Evolutionary conservation across 2,329 filamentous ascomycete species (phyloP).

Genomic region (Paraphoma sp.): DNA sequence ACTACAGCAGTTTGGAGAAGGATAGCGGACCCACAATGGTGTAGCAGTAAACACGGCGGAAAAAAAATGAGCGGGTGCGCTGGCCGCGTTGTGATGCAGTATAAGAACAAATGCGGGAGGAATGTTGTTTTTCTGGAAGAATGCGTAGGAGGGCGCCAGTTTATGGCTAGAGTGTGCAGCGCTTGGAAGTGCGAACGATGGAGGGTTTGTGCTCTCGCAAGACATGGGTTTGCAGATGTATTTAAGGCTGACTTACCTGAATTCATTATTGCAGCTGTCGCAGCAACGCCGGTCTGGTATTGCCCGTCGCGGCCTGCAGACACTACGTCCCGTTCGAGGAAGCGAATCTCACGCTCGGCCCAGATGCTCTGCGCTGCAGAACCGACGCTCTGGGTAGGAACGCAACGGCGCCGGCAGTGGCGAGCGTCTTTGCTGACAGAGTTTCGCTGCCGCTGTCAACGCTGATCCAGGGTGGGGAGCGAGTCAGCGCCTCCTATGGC

Average conservation of each 20-base stretch:
- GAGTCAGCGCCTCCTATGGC: constrained; percentile 13
- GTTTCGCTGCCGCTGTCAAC: constrained; percentile 13
- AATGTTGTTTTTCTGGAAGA: constrained; percentile 42
- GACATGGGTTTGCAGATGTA: constrained; percentile 30
- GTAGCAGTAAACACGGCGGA: constrained; percentile 33
- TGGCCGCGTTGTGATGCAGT: constrained; percentile 37
- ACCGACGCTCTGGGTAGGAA: constrained; percentile 34
- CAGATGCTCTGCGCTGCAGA: constrained; percentile 27
- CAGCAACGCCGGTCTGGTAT: constrained; percentile 27
- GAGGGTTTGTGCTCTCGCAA: constrained; percentile 33
- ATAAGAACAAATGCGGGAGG: constrained; percentile 34
- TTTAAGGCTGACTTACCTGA: constrained; percentile 47
- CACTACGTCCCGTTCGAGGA: constrained; percentile 24
- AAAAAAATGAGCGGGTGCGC: constrained; percentile 19
- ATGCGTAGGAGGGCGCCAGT: constrained; percentile 47
- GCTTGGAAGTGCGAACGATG: constrained; percentile 26
- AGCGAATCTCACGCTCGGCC: constrained; percentile 32
- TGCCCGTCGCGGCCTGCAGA: constrained; percentile 23
- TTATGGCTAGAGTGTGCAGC: constrained; percentile 36
- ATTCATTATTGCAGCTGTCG: constrained; percentile 43
- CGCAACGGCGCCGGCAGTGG: constrained; percentile 34
- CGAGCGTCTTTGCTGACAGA: constrained; percentile 31
- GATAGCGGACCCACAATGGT: constrained; percentile 35
- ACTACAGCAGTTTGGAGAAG: constrained; percentile 40
- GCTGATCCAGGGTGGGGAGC: constrained; percentile 15